These are phyloP conservation scores for Aphanomyces stellatus DNA, from an alignment of 352 stramenopile species.

Conservation along the genomic window DNA sequence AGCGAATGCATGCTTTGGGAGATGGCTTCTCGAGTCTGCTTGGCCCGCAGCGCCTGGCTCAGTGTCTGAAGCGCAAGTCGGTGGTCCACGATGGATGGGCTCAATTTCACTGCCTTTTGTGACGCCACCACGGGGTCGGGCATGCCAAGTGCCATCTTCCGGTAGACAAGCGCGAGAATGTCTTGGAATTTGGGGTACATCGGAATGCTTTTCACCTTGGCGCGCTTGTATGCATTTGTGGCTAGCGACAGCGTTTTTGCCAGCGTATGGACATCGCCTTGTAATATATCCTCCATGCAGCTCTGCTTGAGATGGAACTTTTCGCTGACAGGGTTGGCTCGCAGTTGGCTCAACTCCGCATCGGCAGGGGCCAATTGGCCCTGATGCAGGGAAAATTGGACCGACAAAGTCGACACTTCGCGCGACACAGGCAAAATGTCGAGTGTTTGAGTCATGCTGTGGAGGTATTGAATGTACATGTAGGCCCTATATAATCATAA, in stretches of 20 bases:
- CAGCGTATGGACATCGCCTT: constrained; percentile 1
- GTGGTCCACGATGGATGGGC: neutral
- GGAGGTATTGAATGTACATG: neutral
- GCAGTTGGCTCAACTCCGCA: neutral
- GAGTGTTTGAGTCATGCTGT: neutral
- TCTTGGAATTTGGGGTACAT: constrained; percentile 11
- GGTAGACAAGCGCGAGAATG: neutral
- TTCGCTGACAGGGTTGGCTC: neutral
- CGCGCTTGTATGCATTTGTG: neutral
- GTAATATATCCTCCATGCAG: neutral
- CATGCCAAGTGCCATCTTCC: constrained; percentile 12
- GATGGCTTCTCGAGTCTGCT: neutral
- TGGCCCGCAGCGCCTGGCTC: neutral
- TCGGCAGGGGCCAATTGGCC: neutral
- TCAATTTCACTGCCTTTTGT: constrained; percentile 14
- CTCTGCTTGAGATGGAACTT: neutral
- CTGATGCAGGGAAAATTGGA: neutral
- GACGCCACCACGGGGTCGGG: constrained; percentile 1
- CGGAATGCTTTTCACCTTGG: neutral
- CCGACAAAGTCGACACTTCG: neutral
- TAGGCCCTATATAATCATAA: neutral
- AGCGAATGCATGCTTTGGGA: constrained; percentile 17
- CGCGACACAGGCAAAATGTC: neutral
- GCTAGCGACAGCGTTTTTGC: neutral
- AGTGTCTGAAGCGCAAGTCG: neutral